Conservation (phyloP, 2,329 filamentous ascomycete species). For the Curvularia lunata region DNA sequence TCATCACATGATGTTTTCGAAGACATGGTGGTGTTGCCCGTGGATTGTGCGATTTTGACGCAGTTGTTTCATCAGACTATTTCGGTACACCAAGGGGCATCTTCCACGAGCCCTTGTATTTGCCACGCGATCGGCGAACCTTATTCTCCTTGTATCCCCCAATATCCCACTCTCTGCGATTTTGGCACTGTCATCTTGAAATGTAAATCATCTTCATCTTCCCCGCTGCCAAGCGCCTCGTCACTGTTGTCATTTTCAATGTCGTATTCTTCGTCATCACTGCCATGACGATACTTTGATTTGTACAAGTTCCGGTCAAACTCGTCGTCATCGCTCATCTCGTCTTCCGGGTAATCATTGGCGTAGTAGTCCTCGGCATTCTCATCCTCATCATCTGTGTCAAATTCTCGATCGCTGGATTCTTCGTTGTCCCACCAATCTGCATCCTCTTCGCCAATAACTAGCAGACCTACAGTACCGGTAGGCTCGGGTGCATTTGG, state of each 20-base stretch:
- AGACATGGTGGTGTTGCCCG: too few species aligned
- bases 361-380: constrained; percentile 79
- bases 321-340: constrained; percentile 75
- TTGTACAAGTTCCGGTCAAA: constrained; percentile 56
- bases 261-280: constrained; percentile 52
- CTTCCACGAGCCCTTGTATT: background rate
- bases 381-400: constrained; percentile 67
- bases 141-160: constrained; percentile 30
- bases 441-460: constrained; percentile 59
- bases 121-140: background rate
- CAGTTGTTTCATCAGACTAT: too few species aligned
- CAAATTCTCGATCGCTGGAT: constrained; percentile 59
- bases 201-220: constrained; percentile 41
- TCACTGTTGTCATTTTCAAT: constrained; percentile 27
- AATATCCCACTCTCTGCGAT: constrained; percentile 31
- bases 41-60: too few species aligned
- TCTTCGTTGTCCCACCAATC: constrained; percentile 65
- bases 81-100: too few species aligned
- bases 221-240: constrained; percentile 29
- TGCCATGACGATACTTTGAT: constrained; percentile 45
- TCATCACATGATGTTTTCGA: background rate
- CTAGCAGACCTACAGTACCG: constrained; percentile 53
- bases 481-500: constrained; percentile 43
- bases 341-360: constrained; percentile 81
- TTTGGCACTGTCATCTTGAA: constrained; percentile 39